Percentiles rank a stretch among this genome's conserved stretches.
Evolutionary conservation across 2,329 filamentous ascomycete genomes (phyloP).

Genomic region (Fusarium buharicum): DNA sequence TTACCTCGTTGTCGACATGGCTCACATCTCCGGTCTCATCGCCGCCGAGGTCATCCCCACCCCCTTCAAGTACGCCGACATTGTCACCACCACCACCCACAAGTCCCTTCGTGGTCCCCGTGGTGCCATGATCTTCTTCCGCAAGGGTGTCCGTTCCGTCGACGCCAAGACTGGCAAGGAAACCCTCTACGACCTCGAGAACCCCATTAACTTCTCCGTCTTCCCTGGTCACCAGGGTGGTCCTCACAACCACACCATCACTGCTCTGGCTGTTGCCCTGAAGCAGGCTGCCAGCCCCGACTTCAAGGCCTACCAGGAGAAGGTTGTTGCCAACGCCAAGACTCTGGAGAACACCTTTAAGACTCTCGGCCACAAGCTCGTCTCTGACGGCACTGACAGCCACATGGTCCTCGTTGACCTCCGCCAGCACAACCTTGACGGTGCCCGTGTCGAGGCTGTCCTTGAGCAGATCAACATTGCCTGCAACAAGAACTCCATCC

Average conservation of each 20-base stretch:
- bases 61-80: constrained; percentile 91
- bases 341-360: constrained; percentile 86
- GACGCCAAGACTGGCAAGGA: constrained; percentile 93
- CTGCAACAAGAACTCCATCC: constrained; percentile 99
- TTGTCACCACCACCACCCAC: constrained; percentile 98
- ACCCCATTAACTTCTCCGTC: constrained; percentile 97
- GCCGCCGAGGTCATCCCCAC: constrained; percentile 93
- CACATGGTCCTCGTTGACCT: constrained; percentile 97
- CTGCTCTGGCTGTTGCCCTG: constrained; percentile 90
- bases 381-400: constrained; percentile 95
- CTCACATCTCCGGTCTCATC: constrained; percentile 96
- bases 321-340: constrained; percentile 94
- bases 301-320: constrained; percentile 93
- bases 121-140: constrained; percentile 99
- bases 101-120: constrained; percentile 98
- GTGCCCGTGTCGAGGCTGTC: constrained; percentile 93
- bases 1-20: constrained; percentile 97
- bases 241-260: constrained; percentile 99
- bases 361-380: constrained; percentile 90
- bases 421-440: constrained; percentile 86
- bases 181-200: constrained; percentile 91
- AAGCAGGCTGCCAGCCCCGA: constrained; percentile 92
- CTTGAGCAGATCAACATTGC: constrained; percentile 99
- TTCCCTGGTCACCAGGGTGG: constrained; percentile 99
- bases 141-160: constrained; percentile 91